Evolutionary conservation across 352 stramenopile species (phyloP).

Genomic region (Globisporangium canariense): DNA sequence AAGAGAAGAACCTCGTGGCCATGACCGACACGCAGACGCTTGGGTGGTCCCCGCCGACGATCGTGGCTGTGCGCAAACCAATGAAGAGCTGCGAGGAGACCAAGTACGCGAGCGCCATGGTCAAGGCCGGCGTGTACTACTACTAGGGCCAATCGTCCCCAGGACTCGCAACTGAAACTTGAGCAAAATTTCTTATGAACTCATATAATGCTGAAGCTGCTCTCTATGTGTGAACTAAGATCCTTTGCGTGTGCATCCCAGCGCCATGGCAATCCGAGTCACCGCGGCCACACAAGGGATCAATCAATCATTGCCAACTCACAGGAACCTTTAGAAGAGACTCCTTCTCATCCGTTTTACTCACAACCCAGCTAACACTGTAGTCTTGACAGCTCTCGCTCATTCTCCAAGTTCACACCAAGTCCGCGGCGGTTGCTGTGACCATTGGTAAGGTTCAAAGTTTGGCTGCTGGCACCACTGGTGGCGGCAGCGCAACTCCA

Average conservation of each 20-base stretch:
- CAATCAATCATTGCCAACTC: too few relatives aligned
- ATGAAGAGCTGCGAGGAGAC: conserved; percentile 74
- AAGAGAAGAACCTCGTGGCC: conserved; percentile 38
- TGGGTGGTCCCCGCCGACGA: conserved; percentile 51
- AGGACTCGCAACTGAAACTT: neutral
- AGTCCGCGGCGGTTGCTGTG: too few relatives aligned
- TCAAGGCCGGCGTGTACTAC: conserved; percentile 75
- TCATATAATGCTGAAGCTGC: neutral
- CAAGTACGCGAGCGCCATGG: conserved; percentile 62
- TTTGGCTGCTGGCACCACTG: conserved; percentile 23
- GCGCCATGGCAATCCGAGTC: too few relatives aligned
- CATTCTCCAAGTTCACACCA: too few relatives aligned
- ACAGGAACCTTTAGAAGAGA: too few relatives aligned
- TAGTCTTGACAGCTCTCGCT: too few relatives aligned
- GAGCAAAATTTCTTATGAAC: too few relatives aligned
- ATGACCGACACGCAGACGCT: conserved; percentile 53
- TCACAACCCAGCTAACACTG: too few relatives aligned
- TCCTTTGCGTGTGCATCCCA: too few relatives aligned
- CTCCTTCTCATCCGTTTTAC: too few relatives aligned
- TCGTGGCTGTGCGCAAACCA: conserved; percentile 36
- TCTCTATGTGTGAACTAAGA: neutral
- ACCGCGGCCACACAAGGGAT: too few relatives aligned
- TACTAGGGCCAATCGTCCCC: conserved; percentile 27
- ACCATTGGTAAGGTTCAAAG: too few relatives aligned
- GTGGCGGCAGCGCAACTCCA: conserved; percentile 30